These are phyloP conservation scores for Phaeophleospora eucalypticola DNA, from an alignment of 2,329 filamentous ascomycete genomes.

Conservation along the genomic window DNA sequence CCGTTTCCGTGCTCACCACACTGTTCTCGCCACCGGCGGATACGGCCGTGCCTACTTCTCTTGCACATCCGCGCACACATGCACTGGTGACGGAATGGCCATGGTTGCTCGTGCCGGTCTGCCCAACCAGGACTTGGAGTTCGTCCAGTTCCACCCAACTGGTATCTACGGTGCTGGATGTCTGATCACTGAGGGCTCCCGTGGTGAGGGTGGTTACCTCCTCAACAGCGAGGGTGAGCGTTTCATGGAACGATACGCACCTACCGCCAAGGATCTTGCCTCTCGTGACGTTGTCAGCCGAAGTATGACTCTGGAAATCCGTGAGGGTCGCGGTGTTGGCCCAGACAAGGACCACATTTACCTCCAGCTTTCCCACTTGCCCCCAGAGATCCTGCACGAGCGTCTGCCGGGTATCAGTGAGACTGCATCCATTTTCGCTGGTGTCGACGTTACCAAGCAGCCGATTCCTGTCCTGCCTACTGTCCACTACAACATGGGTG, in stretches of 20 bases:
- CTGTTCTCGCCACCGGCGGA: constrained; percentile 91
- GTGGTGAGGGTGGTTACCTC: constrained; percentile 96
- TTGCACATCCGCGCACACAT: constrained; percentile 96
- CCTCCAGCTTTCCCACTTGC: constrained; percentile 94
- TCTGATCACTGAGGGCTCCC: constrained; percentile 94
- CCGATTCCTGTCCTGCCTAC: constrained; percentile 95
- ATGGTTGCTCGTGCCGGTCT: constrained; percentile 98
- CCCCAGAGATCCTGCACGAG: constrained; percentile 86
- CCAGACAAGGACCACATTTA: constrained; percentile 98
- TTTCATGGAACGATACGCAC: constrained; percentile 98
- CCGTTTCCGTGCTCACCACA: constrained; percentile 94
- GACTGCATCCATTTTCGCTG: constrained; percentile 93
- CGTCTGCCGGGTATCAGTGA: constrained; percentile 98
- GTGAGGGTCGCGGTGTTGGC: constrained; percentile 93
- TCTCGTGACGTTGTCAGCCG: constrained; percentile 94
- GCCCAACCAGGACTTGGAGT: constrained; percentile 98
- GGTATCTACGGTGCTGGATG: constrained; percentile 98
- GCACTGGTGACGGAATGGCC: constrained; percentile 98
- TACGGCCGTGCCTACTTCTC: constrained; percentile 98
- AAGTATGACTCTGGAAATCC: constrained; percentile 98
- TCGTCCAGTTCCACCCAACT: constrained; percentile 98
- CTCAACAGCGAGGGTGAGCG: constrained; percentile 97
- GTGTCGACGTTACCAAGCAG: constrained; percentile 95
- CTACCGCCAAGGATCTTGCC: constrained; percentile 95
- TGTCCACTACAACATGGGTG: constrained; percentile 99